phyloP scores from a whole-genome alignment of 257 asterid species.

The Sherardia arvensis region DNA sequence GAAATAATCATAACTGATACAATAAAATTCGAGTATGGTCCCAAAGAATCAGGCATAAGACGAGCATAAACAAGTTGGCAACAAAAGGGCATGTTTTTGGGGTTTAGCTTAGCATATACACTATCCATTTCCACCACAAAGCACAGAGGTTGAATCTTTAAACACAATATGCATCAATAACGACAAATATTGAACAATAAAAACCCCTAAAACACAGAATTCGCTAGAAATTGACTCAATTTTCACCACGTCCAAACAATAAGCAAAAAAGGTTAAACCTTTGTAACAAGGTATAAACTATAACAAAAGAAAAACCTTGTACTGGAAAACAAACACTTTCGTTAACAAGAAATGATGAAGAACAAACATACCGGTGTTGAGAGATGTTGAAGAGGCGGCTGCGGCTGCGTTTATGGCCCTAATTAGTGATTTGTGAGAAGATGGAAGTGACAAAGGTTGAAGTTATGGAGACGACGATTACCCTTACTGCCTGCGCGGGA shows the following conservation, averaged over 20 bases:
- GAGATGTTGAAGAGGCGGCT: neutral
- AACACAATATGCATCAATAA: neutral
- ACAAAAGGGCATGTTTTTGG: too few relatives aligned
- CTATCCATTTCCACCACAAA: neutral
- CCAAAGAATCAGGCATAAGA: too few relatives aligned
- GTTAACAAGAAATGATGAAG: neutral
- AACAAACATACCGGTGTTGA: neutral
- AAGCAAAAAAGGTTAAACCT: neutral
- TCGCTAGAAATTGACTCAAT: neutral
- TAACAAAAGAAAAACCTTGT: too few relatives aligned
- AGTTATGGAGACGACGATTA: neutral
- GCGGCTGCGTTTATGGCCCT: neutral
- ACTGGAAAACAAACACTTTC: neutral
- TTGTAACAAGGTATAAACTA: too few relatives aligned
- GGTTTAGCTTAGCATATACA: too few relatives aligned
- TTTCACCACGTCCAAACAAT: neutral
- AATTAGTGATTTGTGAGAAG: neutral
- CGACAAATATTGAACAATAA: too few relatives aligned
- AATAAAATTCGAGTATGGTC: too few relatives aligned
- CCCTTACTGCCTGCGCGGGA: neutral
- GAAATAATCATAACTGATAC: too few relatives aligned
- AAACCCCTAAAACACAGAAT: neutral
- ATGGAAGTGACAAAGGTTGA: neutral
- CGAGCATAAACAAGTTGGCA: neutral
- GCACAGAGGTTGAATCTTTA: neutral